phyloP scores from a whole-genome alignment of 2,329 filamentous ascomycete species.

The Sporothrix mexicana region DNA sequence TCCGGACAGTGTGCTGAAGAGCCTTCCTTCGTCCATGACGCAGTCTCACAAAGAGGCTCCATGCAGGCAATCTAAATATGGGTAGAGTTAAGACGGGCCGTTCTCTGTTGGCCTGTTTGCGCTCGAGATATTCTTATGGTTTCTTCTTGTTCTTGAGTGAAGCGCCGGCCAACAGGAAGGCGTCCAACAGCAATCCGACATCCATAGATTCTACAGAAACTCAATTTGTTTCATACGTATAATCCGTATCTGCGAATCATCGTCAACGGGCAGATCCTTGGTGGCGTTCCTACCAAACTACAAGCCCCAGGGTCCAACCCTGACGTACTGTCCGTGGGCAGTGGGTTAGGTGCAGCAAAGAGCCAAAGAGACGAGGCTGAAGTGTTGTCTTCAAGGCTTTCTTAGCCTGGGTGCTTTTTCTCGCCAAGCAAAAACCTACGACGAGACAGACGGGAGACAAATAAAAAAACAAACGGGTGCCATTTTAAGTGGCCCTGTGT shows the following conservation, averaged over 20 bases:
- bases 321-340: not conserved
- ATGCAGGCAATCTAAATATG: not conserved
- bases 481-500: conserved; percentile 13
- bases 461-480: conserved; percentile 5
- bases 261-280: conserved; percentile 8
- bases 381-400: not conserved
- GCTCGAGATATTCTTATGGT: not conserved
- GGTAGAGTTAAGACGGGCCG: not conserved
- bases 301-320: not conserved
- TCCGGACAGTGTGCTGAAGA: not conserved
- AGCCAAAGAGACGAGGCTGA: not conserved
- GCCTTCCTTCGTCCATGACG: conserved; percentile 5
- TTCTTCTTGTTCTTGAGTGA: too few species aligned
- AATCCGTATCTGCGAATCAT: conserved; percentile 21
- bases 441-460: conserved; percentile 12
- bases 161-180: too few species aligned
- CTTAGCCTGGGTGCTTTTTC: not conserved
- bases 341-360: conserved; percentile 12
- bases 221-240: not conserved
- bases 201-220: too few species aligned
- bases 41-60: not conserved
- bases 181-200: too few species aligned
- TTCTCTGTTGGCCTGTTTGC: not conserved
- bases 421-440: conserved; percentile 21
- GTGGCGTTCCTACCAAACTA: conserved; percentile 15